Percentiles rank a stretch among this genome's conserved stretches.
Evolutionary conservation across 163 green algal genomes (phyloP).

Genomic region (Chloromonas sp.): DNA sequence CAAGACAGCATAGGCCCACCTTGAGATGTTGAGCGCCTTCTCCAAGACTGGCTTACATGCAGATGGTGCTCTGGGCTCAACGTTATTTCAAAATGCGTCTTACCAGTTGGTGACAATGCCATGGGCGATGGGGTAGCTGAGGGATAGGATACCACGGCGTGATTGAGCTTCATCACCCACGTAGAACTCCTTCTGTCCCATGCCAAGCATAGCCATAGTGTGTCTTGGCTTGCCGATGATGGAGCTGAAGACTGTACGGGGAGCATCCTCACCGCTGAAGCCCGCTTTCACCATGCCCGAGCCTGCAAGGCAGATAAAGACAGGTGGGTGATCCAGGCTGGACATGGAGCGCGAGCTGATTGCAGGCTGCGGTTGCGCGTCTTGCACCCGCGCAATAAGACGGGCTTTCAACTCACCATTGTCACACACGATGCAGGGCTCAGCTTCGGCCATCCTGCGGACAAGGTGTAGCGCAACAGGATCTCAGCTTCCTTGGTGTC

Average conservation of each 20-base stretch:
- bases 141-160: conserved; percentile 87
- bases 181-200: conserved; percentile 55
- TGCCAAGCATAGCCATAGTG: conserved; percentile 62
- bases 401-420: not conserved
- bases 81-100: not conserved
- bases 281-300: conserved; percentile 63
- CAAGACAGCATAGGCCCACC: not conserved
- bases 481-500: too few species aligned
- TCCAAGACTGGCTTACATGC: not conserved
- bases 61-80: not conserved
- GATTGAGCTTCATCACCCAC: conserved; percentile 85
- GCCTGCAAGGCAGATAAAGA: conserved; percentile 9
- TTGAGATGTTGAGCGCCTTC: too few species aligned
- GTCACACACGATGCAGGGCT: not conserved
- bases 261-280: conserved; percentile 82
- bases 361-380: too few species aligned
- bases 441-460: not conserved
- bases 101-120: conserved; percentile 95
- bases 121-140: conserved; percentile 95
- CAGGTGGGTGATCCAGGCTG: too few species aligned
- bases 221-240: conserved; percentile 70
- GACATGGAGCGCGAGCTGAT: too few species aligned
- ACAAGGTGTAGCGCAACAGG: too few species aligned
- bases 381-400: too few species aligned
- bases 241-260: conserved; percentile 72